Percentiles rank a stretch among this genome's conserved stretches.
Conservation (phyloP, 768 basidiomycete genomes). For the Tulasnella sp. region DNA sequence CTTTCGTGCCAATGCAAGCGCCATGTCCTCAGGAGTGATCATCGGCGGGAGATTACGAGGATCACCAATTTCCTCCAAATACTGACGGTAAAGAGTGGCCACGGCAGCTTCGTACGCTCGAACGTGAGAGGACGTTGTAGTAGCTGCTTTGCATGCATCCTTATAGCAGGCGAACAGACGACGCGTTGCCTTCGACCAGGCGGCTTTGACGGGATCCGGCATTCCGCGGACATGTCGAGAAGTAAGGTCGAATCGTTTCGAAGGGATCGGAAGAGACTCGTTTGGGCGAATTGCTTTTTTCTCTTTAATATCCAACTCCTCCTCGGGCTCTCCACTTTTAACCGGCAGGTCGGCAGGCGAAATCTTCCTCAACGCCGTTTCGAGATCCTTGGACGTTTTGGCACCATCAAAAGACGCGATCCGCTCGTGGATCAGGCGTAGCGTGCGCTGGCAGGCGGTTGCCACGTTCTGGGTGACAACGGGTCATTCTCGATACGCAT, state of each 20-base stretch:
- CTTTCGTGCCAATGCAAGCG: slow-evolving; percentile 41
- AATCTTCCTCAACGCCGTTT: not conserved
- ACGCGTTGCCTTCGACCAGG: slow-evolving; percentile 33
- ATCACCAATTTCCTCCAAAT: slow-evolving; percentile 26
- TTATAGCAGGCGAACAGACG: slow-evolving; percentile 32
- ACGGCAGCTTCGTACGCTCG: slow-evolving; percentile 52
- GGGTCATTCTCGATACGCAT: too few species aligned
- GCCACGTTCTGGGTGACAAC: slow-evolving; percentile 47
- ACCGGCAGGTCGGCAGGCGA: not conserved
- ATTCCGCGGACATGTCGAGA: slow-evolving; percentile 17
- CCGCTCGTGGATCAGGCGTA: not conserved
- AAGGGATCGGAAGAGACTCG: not conserved
- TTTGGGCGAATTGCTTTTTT: not conserved
- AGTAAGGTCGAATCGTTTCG: not conserved
- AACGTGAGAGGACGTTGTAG: slow-evolving; percentile 42
- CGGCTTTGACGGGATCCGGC: slow-evolving; percentile 10
- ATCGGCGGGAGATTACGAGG: slow-evolving; percentile 28
- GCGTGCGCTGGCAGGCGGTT: slow-evolving; percentile 33
- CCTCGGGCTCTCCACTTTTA: not conserved
- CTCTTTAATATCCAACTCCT: not conserved
- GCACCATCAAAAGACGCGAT: not conserved
- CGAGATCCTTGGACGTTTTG: not conserved
- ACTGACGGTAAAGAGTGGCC: slow-evolving; percentile 38
- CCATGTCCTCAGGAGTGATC: slow-evolving; percentile 34
- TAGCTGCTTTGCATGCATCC: slow-evolving; percentile 30